These are phyloP conservation scores for Fraxinus greggii DNA, from an alignment of 305 asterid genomes.

Conservation along the genomic window DNA sequence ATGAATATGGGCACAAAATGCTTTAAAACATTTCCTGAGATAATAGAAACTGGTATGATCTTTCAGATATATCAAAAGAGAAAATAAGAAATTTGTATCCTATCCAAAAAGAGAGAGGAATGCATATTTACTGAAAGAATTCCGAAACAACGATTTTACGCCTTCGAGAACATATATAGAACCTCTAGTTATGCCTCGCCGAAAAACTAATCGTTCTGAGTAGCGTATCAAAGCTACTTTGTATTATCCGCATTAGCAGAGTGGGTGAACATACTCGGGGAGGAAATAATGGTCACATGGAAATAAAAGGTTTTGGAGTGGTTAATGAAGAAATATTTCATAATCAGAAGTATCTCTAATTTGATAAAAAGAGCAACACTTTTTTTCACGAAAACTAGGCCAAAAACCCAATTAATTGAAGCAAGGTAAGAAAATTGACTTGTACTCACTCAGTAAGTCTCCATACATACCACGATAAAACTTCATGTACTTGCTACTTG, in stretches of 20 bases:
- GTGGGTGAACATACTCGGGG: neutral
- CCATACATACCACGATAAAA: neutral
- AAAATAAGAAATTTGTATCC: neutral
- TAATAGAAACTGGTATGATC: neutral
- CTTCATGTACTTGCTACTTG: neutral
- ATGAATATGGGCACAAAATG: neutral
- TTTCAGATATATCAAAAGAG: neutral
- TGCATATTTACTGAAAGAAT: neutral
- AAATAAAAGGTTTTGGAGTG: neutral
- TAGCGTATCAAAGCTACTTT: neutral
- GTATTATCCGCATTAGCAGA: neutral
- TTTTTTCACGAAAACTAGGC: neutral
- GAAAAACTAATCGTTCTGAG: neutral
- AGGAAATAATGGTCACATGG: neutral
- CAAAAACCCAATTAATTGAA: neutral
- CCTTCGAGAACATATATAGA: neutral
- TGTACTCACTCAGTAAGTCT: neutral
- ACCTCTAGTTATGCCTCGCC: neutral
- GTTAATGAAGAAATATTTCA: neutral
- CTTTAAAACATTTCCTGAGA: neutral
- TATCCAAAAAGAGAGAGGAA: neutral
- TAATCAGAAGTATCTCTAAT: conserved; percentile 2
- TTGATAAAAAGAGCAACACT: neutral
- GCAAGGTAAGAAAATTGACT: neutral
- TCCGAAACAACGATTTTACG: neutral